These are phyloP conservation scores for Hypoxylon sp. DNA, from an alignment of 2,329 filamentous ascomycete species.

Conservation along the genomic window DNA sequence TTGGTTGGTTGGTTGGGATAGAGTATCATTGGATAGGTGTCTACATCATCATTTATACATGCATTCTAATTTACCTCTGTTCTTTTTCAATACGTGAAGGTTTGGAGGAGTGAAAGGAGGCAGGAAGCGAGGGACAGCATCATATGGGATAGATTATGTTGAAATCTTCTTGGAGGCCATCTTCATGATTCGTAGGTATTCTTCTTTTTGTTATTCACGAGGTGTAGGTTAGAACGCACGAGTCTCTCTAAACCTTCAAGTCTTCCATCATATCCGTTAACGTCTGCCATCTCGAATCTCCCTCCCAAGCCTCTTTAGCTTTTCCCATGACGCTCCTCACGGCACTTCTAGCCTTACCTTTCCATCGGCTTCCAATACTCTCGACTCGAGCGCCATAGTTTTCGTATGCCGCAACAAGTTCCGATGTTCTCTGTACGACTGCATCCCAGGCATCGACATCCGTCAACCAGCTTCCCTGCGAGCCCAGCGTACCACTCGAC, in stretches of 20 bases:
- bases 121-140: no score
- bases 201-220: no score
- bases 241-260: constrained; percentile 50
- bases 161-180: no score
- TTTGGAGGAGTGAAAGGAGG: no score
- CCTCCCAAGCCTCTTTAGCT: constrained; percentile 85
- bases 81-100: no score
- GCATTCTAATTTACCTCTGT: no score
- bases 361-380: constrained; percentile 81
- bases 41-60: no score
- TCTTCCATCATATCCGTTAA: constrained; percentile 66
- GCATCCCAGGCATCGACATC: constrained; percentile 72
- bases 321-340: constrained; percentile 84
- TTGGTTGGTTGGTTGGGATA: no score
- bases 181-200: no score
- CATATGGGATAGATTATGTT: no score
- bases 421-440: constrained; percentile 80
- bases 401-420: constrained; percentile 84
- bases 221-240: no score
- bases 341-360: constrained; percentile 85
- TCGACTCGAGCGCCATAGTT: constrained; percentile 74
- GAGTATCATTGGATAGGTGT: constrained; percentile 1
- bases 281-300: constrained; percentile 70
- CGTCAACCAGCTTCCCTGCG: constrained; percentile 58
- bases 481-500: constrained; percentile 44